Base-by-base conservation (phyloP, 768 basidiomycete genomes). In the Phallus indusiatus region DNA sequence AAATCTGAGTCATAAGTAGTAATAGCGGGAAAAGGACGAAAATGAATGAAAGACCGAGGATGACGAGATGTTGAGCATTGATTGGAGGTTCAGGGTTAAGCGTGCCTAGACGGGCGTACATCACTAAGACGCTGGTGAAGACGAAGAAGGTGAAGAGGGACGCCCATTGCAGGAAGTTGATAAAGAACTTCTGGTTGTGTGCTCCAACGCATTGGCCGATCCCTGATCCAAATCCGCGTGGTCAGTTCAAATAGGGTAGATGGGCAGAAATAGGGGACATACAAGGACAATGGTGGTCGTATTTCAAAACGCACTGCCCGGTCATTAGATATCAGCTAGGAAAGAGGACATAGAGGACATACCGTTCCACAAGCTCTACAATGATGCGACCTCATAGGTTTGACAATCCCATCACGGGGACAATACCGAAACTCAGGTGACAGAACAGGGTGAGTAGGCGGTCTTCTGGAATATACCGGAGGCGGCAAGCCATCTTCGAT, bases 241-340 rank as follows among this genome's bases (percentile, higher is more conserved):
- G 9, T 42, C 42, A 42, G n/a, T 42, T n/a, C 12, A 42, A 42
- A 42, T 2, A 42, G 12, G 12, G n/a, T n/a, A 42, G 42, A 8
- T 42, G 3, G 42, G 12, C 14, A 11, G 2, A n/a, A 11, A 42
- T 47, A 12, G 34, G 24, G 18, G 6, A 74, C 84, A 63, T 69
- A 89, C 88, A 93, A 53, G 90, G 90, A 72, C 90, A 94, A 67
- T 94, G 91, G 71, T 94, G 90, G 67, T 94, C 90, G 64, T 85
- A 93, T 68, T 82, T 86, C 51, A 94, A 68, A 6, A 93, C 76
- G 66, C 91, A 93, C 86, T 91, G 62, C 16, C 28, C 28, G 7
- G 28, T 28, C 28, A 28, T 28, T 28, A 28, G 50, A n/a, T 48
- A 36, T 16, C 21, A 33, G 56, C 54, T 52, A 21, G 12, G 20